Evolutionary conservation across 495 filamentous ascomycete species (phyloP), one percentile per base, ranked within the genome.

Genomic region (Penicillium cataractarum): DNA sequence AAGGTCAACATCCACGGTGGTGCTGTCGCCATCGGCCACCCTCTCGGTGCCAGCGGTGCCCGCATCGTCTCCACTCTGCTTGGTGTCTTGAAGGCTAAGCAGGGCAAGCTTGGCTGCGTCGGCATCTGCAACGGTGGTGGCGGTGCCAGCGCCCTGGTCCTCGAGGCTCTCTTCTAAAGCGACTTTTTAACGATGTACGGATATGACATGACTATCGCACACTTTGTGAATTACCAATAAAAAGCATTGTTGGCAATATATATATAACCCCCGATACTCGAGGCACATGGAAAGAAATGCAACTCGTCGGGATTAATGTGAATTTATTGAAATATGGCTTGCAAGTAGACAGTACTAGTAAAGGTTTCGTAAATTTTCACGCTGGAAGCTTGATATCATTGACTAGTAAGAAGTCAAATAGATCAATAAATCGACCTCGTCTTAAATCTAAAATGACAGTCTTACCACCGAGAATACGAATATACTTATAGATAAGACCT

Each of bases 81-180:
- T 51, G 89, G 92, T 58, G 95, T 98, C 57, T 75, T 99, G 70
- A 90, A 86, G 76, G 90, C 94, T 65, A 92, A 92, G 82, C 89
- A 90, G 73, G 93, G 86, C 56, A 98, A 96, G 88, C 87, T 97
- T 75, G 95, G 95, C 50, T 90, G 86, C 71, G 93, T 91, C 37
- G 95, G 93, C 44, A 99, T 99, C 71, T 99, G 95, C 86, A 99
- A 99, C 79, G 95, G 95, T 60, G 95, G 95, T 42, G 95, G 95
- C 67, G 95, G 95, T 67, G 95, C 95, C 40, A 91, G 88, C 70
- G 93, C 96, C 51, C 78, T 99, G 60, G 90, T 99, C 55, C 82
- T 99, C 67, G 94, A 99, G 82, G 76, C 76, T 51, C 65, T 82
- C 42, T 64, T 68, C 39, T 78, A 71, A 75, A 55, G 27, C 56